Evolutionary conservation across 805 yeast genomes (phyloP), one percentile per base, ranked within the genome.

Genomic region (Cyberlindnera xishuangbannaensis): DNA sequence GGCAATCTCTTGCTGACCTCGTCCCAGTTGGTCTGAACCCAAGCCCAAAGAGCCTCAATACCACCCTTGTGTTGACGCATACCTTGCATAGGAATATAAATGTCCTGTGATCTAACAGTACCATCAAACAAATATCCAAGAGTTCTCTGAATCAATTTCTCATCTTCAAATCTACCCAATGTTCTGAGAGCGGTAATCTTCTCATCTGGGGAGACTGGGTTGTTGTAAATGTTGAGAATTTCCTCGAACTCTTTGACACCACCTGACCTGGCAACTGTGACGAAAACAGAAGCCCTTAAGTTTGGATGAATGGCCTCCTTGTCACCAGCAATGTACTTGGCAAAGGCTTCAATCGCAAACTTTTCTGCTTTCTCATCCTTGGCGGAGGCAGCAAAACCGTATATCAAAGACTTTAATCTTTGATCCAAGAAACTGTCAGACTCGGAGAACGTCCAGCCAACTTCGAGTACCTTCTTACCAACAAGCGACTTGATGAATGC

Each of bases 11-110:
- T 69, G 47, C 62, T 61, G 40, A 90, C 53, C 28, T 64, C 69
- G 37, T 76, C 86, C 90, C 94, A 90, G 59, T 88, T 78, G 11
- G 39, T 50, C 48, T 71, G 68, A 47, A 76, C 52, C 95, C 95
- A 90, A 13, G 51, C 35, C 85, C 88, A 88, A 44, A 80, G 61
- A 10, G 75, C 71, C 45, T 74, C 73, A 38, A 81, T 65, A 63
- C 95, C 95, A 27, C 63, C 66, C 33, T 62, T 67, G 49, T 76
- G 77, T 12, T 71, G 51, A 48, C 81, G 66, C 64, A 85, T 63
- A 27, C 92, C 88, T 40, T 64, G 73, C 75, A 90, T 67, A 44
- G 95, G 94, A 45, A 76, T 69, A 61, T 76, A 76, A 34, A 81
- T 70, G 56, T 84, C 95, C 64, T 84, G 94, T 46, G 76, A 73